phyloP scores from a whole-genome alignment of 768 basidiomycete genomes.

The Gyrodon lividus region DNA sequence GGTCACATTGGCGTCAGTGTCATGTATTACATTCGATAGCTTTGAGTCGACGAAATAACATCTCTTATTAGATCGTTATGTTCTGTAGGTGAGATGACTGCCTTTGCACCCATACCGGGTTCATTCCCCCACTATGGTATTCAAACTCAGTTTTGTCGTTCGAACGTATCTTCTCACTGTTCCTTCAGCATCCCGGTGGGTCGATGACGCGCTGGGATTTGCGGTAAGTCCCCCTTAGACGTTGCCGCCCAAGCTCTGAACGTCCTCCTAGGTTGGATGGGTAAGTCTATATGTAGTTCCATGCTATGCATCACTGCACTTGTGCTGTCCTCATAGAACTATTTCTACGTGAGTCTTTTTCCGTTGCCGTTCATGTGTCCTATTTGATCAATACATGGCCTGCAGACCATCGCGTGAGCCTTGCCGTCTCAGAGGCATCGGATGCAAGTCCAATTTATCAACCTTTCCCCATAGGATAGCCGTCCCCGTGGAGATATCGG shows the following conservation, averaged over 20 bases:
- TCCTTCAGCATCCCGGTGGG: constrained; percentile 49
- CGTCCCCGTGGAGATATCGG: constrained; percentile 70
- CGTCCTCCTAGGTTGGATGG: constrained; percentile 27
- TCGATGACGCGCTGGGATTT: constrained; percentile 60
- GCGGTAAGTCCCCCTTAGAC: constrained; percentile 40
- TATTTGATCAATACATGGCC: not conserved
- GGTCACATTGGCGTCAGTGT: constrained; percentile 59
- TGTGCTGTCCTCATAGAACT: constrained; percentile 38
- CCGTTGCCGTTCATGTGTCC: constrained; percentile 10
- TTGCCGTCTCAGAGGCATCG: not conserved
- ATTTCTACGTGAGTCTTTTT: constrained; percentile 47
- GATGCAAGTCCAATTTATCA: not conserved
- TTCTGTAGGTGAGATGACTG: constrained; percentile 75
- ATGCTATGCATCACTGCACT: not conserved
- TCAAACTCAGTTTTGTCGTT: constrained; percentile 1
- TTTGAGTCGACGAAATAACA: not conserved
- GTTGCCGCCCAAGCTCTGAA: not conserved
- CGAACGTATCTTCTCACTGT: too few relatives aligned
- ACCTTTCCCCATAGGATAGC: constrained; percentile 42
- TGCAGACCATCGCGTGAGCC: constrained; percentile 9
- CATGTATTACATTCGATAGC: constrained; percentile 25
- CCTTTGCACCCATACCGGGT: constrained; percentile 74
- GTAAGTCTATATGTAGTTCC: constrained; percentile 22
- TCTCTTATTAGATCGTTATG: constrained; percentile 48
- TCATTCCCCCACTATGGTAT: constrained; percentile 72